Percentiles rank a stretch among this genome's conserved stretches.
These are phyloP conservation scores for Xylaria sp. DNA, from an alignment of 2,329 filamentous ascomycete species.

Conservation along the genomic window DNA sequence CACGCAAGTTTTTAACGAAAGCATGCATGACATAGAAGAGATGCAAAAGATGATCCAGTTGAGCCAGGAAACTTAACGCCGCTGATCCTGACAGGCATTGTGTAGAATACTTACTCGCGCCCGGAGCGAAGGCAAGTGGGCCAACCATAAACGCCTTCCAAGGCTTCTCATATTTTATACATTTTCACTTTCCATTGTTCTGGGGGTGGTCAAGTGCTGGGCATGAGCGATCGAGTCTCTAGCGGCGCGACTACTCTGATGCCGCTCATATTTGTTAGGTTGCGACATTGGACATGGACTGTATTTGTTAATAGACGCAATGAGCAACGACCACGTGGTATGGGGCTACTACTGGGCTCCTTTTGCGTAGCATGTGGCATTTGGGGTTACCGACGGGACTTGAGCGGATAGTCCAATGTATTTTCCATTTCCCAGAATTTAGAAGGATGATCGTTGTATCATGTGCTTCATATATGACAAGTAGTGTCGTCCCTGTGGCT, in stretches of 20 bases:
- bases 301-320: slow-evolving; percentile 22
- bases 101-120: neutral
- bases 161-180: slow-evolving; percentile 4
- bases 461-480: slow-evolving; percentile 18
- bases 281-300: slow-evolving; percentile 10
- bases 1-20: slow-evolving; percentile 78
- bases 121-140: slow-evolving; percentile 14
- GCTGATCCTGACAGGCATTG: neutral
- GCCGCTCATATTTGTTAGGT: slow-evolving; percentile 1
- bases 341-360: slow-evolving; percentile 3
- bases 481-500: neutral
- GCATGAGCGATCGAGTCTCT: neutral
- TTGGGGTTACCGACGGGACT: slow-evolving; percentile 5
- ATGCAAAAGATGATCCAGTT: slow-evolving; percentile 58
- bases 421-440: neutral
- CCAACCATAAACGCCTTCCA: neutral
- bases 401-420: slow-evolving; percentile 3
- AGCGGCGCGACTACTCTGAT: neutral
- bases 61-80: slow-evolving; percentile 52
- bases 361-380: slow-evolving; percentile 28
- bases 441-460: neutral
- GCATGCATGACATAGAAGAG: slow-evolving; percentile 74
- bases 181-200: slow-evolving; percentile 11
- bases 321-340: slow-evolving; percentile 20
- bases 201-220: slow-evolving; percentile 6